These are phyloP conservation scores for Tetratostichococcus sp. DNA, from an alignment of 139 green algal species.

Conservation along the genomic window DNA sequence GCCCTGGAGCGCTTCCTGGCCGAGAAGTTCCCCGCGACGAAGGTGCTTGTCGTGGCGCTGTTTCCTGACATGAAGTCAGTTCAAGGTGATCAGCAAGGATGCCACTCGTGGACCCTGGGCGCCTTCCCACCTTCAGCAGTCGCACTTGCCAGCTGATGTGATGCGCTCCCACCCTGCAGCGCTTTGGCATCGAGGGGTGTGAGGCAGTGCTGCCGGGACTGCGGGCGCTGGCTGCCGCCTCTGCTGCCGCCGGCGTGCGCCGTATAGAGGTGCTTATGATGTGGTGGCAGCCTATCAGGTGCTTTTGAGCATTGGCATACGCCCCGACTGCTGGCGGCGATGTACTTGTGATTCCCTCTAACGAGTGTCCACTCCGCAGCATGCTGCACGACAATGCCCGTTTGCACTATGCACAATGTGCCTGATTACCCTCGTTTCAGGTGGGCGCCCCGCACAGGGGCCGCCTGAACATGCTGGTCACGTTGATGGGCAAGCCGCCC, in stretches of 20 bases:
- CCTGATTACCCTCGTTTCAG: no score
- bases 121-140: background rate
- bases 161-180: conserved; percentile 1
- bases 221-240: conserved; percentile 27
- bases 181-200: conserved; percentile 65
- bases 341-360: no score
- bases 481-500: conserved; percentile 61
- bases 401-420: no score
- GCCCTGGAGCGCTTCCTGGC: conserved; percentile 55
- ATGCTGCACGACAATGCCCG: no score
- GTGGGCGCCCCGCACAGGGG: conserved; percentile 58
- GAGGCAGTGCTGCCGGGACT: conserved; percentile 55
- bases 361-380: no score
- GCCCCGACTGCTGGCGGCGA: no score
- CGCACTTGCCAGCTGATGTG: background rate
- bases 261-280: conserved; percentile 37
- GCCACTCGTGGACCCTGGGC: background rate
- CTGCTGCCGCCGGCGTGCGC: conserved; percentile 24
- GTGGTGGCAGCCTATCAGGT: no score
- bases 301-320: no score
- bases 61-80: no score
- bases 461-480: conserved; percentile 63
- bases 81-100: no score
- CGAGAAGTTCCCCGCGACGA: conserved; percentile 51
- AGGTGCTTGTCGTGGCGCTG: conserved; percentile 16